These are phyloP conservation scores for Maudiozyma bulderi DNA, from an alignment of 805 yeast genomes.

Conservation along the genomic window DNA sequence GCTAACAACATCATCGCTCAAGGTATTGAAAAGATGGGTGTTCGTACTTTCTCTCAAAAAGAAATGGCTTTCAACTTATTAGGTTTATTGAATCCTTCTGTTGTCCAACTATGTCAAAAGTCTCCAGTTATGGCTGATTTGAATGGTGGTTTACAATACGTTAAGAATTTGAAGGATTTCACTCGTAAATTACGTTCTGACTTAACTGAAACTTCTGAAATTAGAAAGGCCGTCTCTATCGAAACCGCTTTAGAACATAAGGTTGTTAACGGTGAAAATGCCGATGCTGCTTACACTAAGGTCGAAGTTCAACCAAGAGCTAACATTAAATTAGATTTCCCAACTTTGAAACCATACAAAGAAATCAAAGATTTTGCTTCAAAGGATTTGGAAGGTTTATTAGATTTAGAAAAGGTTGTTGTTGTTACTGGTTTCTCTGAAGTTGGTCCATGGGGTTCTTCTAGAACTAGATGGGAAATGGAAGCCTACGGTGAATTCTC, in stretches of 20 bases:
- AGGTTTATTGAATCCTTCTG: constrained; percentile 83
- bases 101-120: constrained; percentile 79
- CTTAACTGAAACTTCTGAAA: constrained; percentile 69
- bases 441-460: constrained; percentile 99
- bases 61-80: constrained; percentile 98
- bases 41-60: constrained; percentile 95
- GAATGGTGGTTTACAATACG: constrained; percentile 95
- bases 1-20: constrained; percentile 96
- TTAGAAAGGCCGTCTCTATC: constrained; percentile 89
- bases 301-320: constrained; percentile 86
- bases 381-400: constrained; percentile 76
- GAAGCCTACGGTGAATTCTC: constrained; percentile 93
- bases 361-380: constrained; percentile 55
- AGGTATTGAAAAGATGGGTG: constrained; percentile 92
- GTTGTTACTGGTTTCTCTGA: constrained; percentile 98
- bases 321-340: constrained; percentile 90
- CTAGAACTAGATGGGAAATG: constrained; percentile 99
- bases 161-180: constrained; percentile 83
- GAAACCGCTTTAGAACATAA: constrained; percentile 81
- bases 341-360: constrained; percentile 67
- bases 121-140: constrained; percentile 95
- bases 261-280: constrained; percentile 77
- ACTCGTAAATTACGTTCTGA: constrained; percentile 70
- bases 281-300: constrained; percentile 76
- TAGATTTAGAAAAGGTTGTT: constrained; percentile 83